Base-by-base conservation (phyloP, 331 rosid species). In the Pyracantha coccinea region DNA sequence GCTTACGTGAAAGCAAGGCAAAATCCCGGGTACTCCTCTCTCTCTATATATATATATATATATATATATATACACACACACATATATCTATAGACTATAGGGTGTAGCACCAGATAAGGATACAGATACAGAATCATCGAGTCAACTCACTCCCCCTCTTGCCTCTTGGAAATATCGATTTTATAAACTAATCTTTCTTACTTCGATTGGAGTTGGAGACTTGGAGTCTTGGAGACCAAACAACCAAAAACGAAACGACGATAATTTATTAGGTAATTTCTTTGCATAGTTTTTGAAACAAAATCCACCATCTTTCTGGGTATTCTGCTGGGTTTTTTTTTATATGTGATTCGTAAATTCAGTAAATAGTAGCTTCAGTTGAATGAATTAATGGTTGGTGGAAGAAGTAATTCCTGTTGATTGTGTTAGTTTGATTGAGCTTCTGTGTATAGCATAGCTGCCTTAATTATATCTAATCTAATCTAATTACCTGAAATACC, bases 1-100 rank as follows among this genome's bases (percentile, higher is more conserved):
- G 55, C 19, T 70, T 3, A 63, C 80, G 69, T 75, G 69, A 75
- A 75, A 41, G 80, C 65, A 53, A 75, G 69, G 75, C 62, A 57
- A 57, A 57, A 21, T 1, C 28, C 62, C 24, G 14, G 23, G 17
- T 2, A 5, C 20, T 52, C 4, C 20, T 6, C 58, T 15, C 50
- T 41, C 15, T 41, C 15, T 41, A 3, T 41, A 10, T 41, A 41
- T 41, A 41, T 41, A 5, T 16, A 16, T 50, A 50, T 47, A 47
- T 4, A 47, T 6, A 33, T 33, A 38, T 38, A 38, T 38, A 4
- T 17, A 50, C 9, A 14, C 6, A 32, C 35, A 32, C 8, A 32
- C 8, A 11, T 2, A 5, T 8, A 32, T 32, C 4, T 7, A n/a
- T n/a, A n/a, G n/a, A n/a, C 44, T 35, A 35, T 35, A 35, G 44